A percentile compares a stretch with the other conserved stretches of the same genome.
Conservation (phyloP, 169 alveolate species). For the Eimeria sp. region DNA sequence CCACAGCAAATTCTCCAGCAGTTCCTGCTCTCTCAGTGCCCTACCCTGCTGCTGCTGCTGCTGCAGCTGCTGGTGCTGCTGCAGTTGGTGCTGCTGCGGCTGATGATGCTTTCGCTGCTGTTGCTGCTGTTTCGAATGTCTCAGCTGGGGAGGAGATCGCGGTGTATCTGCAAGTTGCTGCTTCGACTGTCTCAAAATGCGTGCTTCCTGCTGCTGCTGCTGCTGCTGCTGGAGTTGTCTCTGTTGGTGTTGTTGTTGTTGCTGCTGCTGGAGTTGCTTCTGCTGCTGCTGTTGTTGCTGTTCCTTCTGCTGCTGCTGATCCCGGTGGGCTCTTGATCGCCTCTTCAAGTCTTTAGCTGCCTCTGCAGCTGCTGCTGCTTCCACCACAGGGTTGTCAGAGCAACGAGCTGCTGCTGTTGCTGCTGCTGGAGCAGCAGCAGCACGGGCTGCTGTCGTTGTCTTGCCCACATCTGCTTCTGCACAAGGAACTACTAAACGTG, state of each 20-base stretch:
- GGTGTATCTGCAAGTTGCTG: neutral
- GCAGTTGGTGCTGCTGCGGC: slow-evolving; percentile 42
- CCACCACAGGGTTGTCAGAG: neutral
- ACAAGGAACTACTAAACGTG: neutral
- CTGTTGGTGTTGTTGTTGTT: neutral
- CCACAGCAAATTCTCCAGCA: neutral
- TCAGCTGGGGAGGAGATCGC: neutral
- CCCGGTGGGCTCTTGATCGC: neutral
- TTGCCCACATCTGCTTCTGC: neutral
- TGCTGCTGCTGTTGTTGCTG: too few relatives aligned
- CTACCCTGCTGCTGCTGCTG: slow-evolving; percentile 13
- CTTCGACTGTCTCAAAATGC: neutral
- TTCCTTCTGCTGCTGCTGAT: neutral
- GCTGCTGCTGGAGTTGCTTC: too few relatives aligned
- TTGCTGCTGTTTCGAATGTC: neutral
- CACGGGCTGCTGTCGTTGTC: neutral
- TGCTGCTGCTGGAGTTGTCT: neutral
- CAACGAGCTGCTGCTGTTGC: neutral
- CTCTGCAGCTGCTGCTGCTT: neutral
- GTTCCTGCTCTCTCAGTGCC: slow-evolving; percentile 20
- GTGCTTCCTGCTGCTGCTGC: slow-evolving; percentile 44
- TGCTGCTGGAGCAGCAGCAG: slow-evolving; percentile 45
- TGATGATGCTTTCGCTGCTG: neutral
- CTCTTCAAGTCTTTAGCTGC: neutral
- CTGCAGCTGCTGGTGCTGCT: slow-evolving; percentile 34